Evolutionary conservation across 805 yeast species (phyloP), one percentile per base, ranked within the genome.

Genomic region (Candida multigemmis): DNA sequence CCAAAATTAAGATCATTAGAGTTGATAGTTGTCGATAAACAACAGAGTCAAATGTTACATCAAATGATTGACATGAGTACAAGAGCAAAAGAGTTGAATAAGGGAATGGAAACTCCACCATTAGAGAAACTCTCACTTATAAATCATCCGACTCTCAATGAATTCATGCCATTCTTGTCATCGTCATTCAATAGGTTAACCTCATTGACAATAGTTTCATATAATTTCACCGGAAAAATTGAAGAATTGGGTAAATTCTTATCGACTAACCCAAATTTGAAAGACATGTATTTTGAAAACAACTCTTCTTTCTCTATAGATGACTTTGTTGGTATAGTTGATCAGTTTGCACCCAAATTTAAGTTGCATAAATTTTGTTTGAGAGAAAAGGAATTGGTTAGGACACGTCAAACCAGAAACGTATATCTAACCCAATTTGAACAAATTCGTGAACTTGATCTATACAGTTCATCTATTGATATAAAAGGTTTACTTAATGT

Each of bases 401-500:
- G n/a, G n/a, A n/a, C n/a, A n/a, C n/a, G n/a, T n/a, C n/a, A n/a
- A n/a, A n/a, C n/a, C n/a, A n/a, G n/a, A n/a, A n/a, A n/a, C 0
- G 25, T 26, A 4, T 56, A 51, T 23, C 38, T 58, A 9, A 34
- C 31, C 2, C 52, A 48, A 24, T 30, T 60, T 6, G 24, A 34
- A 12, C 22, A 27, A 4, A 33, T 61, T n/a, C 14, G 28, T 3
- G 33, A 36, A 4, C 43, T 60, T n/a, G 68, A 49, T 23, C 55
- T 68, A 24, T 62, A 60, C 23, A 50, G 50, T 22, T 53, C 60
- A 26, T 61, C 62, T 22, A 50, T 64, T 20, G 56, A 65, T 14
- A 58, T 38, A 26, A 60, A 54, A 20, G 62, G 59, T 23, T 50
- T 64, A 28, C 46, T 60, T 24, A 56, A 53, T 35, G 48, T 65